Evolutionary conservation across 306 rosid genomes (phyloP), one percentile per base, ranked within the genome.

Genomic region (Citrullus amarus): DNA sequence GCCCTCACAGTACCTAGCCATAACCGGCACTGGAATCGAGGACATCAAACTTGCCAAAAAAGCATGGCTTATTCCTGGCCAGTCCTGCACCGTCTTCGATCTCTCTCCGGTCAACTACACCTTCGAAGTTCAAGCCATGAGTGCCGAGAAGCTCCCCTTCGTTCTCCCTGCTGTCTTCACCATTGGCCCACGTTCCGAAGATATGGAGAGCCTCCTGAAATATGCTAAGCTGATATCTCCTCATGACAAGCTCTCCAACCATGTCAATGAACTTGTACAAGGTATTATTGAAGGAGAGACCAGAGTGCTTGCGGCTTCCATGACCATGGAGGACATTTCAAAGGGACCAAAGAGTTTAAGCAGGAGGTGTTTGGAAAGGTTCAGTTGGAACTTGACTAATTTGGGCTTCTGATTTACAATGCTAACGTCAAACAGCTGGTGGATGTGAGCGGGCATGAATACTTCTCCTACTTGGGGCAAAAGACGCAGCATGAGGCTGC

Each of bases 121-220:
- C 15, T 89, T 89, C 80, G 82, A 88, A 18, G 90, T 91, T 16
- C 90, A 91, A 71, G 93, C 96, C 22, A 91, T 88, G 93, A 88
- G 90, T 44, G 88, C 87, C 14, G 89, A 91, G 75, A 89, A 89
- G 81, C 90, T 89, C 8, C 91, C 93, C 32, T 91, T 91, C 41
- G 0, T 86, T 14, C 89, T 91, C 46, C 96, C 87, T 0, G 82
- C 90, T 0, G 88, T 89, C 20, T 91, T 91, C 86, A 91, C 93
- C 13, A 84, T 91, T 1, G 93, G 90, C 9, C 90, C 92, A 0
- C 82, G 85, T 2, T 59, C 80, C 0, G 86, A 89, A 2, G 87
- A 91, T 9, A 15, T 13, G 0, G 20, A 4, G 0, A 82, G 89
- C 77, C 93, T 88, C 54, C 79, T 85, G 28, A 78, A 39, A 36